Percentiles rank a stretch among this genome's conserved stretches.
phyloP scores from a whole-genome alignment of 441 rosid species.

The Eutrema salsugineum region DNA sequence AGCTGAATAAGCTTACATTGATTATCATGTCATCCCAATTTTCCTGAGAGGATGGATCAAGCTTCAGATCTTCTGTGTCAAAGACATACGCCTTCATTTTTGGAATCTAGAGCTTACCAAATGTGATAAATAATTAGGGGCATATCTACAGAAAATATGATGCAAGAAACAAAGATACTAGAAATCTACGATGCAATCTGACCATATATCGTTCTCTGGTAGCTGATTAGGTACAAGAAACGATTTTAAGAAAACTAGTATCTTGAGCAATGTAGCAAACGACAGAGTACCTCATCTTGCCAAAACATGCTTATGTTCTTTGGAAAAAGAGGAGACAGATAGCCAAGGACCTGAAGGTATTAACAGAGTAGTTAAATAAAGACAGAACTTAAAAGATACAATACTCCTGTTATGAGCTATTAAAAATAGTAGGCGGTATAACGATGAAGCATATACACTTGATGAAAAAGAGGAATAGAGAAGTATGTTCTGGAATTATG shows the following conservation, averaged over 20 bases:
- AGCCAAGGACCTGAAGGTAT: constrained; percentile 76
- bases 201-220: background rate
- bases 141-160: background rate
- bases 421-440: background rate
- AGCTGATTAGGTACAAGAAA: background rate
- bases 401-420: background rate
- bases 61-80: constrained; percentile 97
- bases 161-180: background rate
- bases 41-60: constrained; percentile 91
- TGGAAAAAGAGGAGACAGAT: constrained; percentile 91
- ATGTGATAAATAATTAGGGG: constrained; percentile 56
- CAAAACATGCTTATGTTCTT: constrained; percentile 85
- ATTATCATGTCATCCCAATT: constrained; percentile 99
- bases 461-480: background rate
- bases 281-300: constrained; percentile 94
- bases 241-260: background rate
- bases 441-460: constrained; percentile 14
- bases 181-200: background rate
- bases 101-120: constrained; percentile 99
- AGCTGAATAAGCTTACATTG: constrained; percentile 51
- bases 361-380: background rate
- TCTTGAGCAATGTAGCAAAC: constrained; percentile 26
- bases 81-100: constrained; percentile 99
- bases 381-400: constrained; percentile 12
- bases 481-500: background rate